Evolutionary conservation across 257 asterid genomes (phyloP).

Genomic region (Petrea volubilis): DNA sequence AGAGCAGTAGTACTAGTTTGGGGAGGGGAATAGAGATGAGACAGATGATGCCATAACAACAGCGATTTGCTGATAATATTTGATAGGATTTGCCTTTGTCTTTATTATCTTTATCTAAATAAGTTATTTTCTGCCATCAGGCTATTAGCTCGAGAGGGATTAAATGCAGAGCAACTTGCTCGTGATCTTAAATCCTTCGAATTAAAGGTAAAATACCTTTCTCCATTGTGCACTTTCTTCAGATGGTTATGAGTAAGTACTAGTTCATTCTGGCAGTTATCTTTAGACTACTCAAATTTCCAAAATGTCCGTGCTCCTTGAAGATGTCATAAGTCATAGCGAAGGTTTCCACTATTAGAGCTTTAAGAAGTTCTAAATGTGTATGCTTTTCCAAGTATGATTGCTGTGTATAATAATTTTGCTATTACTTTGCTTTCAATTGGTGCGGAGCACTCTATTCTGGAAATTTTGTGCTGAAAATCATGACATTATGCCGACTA

Average conservation of each 20-base stretch:
- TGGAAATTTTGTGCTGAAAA: conserved; percentile 2
- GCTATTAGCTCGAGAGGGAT: conserved; percentile 92
- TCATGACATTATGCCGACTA: conserved; percentile 10
- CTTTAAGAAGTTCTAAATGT: neutral
- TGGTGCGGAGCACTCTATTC: neutral
- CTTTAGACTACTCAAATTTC: conserved; percentile 3
- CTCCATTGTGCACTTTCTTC: neutral
- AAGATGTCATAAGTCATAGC: neutral
- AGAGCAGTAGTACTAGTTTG: neutral
- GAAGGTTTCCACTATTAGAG: neutral
- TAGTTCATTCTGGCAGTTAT: conserved; percentile 3
- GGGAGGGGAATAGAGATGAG: neutral
- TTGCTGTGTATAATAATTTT: conserved; percentile 13
- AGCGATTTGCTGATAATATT: neutral
- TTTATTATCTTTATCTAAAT: neutral
- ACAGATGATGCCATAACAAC: neutral
- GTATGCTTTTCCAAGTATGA: neutral
- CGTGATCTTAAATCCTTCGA: conserved; percentile 98
- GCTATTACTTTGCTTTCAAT: neutral
- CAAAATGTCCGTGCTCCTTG: neutral
- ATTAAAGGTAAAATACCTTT: conserved; percentile 57
- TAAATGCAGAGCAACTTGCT: conserved; percentile 97
- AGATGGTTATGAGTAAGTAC: neutral
- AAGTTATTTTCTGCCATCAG: conserved; percentile 34
- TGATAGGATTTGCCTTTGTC: neutral